Conservation (phyloP, 306 rosid genomes). For the Myrica gale region DNA sequence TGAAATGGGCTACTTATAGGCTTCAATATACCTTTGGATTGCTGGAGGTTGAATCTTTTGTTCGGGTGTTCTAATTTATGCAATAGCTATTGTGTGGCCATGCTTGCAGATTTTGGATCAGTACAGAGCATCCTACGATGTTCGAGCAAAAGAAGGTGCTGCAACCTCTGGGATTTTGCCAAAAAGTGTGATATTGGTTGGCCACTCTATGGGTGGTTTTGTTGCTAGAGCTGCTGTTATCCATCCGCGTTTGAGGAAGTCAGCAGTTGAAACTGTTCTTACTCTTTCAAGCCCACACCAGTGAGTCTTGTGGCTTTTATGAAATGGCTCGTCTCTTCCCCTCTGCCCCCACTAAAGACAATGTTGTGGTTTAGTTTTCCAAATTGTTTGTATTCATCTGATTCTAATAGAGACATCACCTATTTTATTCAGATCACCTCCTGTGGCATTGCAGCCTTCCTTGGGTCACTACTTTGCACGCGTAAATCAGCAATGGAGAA, state of each 20-base stretch:
- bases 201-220: slow-evolving; percentile 99
- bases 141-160: slow-evolving; percentile 72
- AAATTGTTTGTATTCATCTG: slow-evolving; percentile 26
- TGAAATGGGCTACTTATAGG: slow-evolving; percentile 9
- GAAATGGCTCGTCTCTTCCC: background rate
- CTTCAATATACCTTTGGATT: slow-evolving; percentile 22
- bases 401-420: slow-evolving; percentile 37
- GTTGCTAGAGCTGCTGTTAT: slow-evolving; percentile 95
- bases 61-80: slow-evolving; percentile 16
- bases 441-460: slow-evolving; percentile 94
- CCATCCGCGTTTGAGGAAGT: slow-evolving; percentile 76
- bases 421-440: slow-evolving; percentile 88
- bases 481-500: slow-evolving; percentile 81
- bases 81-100: slow-evolving; percentile 25
- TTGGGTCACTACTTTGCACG: slow-evolving; percentile 79
- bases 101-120: slow-evolving; percentile 80
- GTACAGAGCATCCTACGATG: slow-evolving; percentile 74
- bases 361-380: slow-evolving; percentile 12
- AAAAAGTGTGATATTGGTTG: slow-evolving; percentile 92
- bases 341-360: background rate
- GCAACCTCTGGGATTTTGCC: slow-evolving; percentile 69
- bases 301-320: slow-evolving; percentile 43
- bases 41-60: slow-evolving; percentile 19
- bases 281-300: slow-evolving; percentile 95
- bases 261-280: slow-evolving; percentile 86